phyloP scores from a whole-genome alignment of 495 filamentous ascomycete genomes.

The Wilcoxina mikolae region DNA sequence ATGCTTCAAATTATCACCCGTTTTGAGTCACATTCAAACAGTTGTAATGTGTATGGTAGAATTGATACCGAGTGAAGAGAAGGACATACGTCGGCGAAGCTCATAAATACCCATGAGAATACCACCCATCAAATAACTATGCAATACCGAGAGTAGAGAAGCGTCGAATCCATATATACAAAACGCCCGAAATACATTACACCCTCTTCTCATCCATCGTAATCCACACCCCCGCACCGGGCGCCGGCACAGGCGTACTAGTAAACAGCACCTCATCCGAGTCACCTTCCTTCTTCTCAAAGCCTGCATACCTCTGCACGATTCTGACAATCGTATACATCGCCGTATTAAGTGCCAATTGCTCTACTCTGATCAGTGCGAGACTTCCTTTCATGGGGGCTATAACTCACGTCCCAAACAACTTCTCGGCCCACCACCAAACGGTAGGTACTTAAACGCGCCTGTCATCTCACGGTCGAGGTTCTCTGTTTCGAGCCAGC shows the following conservation, averaged over 20 bases:
- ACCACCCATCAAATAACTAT: too few species aligned
- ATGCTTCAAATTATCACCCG: too few species aligned
- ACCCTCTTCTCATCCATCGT: neutral
- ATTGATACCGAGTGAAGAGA: too few species aligned
- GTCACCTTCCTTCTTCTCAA: neutral
- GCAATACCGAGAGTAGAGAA: too few species aligned
- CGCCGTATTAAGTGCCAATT: neutral
- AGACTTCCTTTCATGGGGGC: neutral
- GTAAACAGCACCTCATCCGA: neutral
- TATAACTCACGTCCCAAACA: neutral
- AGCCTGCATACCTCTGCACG: neutral
- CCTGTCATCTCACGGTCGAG: neutral
- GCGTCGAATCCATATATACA: too few species aligned
- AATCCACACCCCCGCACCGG: constrained; percentile 10
- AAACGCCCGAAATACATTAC: too few species aligned
- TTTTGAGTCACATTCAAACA: too few species aligned
- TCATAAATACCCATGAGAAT: too few species aligned
- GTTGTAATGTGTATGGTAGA: too few species aligned
- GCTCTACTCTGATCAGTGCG: neutral
- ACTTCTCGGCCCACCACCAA: constrained; percentile 1
- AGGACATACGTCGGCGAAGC: too few species aligned
- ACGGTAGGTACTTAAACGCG: neutral
- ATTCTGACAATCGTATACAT: neutral
- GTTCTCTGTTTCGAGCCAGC: constrained; percentile 39
- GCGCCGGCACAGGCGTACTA: neutral